A percentile compares a stretch with the other conserved stretches of the same genome.
Evolutionary conservation across 495 filamentous ascomycete species (phyloP).

Genomic region (Evernia prunastri): DNA sequence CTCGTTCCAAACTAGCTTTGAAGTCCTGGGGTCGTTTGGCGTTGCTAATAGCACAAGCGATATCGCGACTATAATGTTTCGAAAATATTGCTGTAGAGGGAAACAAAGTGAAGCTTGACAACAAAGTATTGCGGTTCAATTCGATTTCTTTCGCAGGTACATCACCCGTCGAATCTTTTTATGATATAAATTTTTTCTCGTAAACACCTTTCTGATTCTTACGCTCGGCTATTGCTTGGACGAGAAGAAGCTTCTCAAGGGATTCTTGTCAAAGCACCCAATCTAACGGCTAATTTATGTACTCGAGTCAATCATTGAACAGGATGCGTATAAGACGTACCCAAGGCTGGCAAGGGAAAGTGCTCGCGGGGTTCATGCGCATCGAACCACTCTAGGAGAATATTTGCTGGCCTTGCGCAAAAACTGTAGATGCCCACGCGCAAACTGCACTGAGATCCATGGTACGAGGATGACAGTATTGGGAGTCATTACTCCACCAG

Average conservation of each 20-base stretch:
- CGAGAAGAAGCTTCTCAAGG: slow-evolving; percentile 7
- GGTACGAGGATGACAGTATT: neutral
- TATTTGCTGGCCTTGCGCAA: slow-evolving; percentile 11
- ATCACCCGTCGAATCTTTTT: slow-evolving; percentile 13
- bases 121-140: slow-evolving; percentile 11
- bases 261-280: slow-evolving; percentile 21
- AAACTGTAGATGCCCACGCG: slow-evolving; percentile 10
- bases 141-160: neutral
- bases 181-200: slow-evolving; percentile 16
- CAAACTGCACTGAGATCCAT: slow-evolving; percentile 6
- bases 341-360: slow-evolving; percentile 14
- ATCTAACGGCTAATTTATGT: slow-evolving; percentile 11
- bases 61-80: slow-evolving; percentile 16
- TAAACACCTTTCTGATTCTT: slow-evolving; percentile 4
- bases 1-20: slow-evolving; percentile 3
- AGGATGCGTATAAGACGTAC: slow-evolving; percentile 14
- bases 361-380: slow-evolving; percentile 18
- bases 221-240: slow-evolving; percentile 18
- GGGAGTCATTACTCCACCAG: slow-evolving; percentile 1
- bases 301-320: slow-evolving; percentile 23
- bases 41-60: slow-evolving; percentile 15
- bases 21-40: slow-evolving; percentile 9
- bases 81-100: slow-evolving; percentile 5
- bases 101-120: slow-evolving; percentile 6
- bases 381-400: slow-evolving; percentile 14